Base-by-base conservation (phyloP, 352 stramenopile species). In the Phytophthora colocasiae region DNA sequence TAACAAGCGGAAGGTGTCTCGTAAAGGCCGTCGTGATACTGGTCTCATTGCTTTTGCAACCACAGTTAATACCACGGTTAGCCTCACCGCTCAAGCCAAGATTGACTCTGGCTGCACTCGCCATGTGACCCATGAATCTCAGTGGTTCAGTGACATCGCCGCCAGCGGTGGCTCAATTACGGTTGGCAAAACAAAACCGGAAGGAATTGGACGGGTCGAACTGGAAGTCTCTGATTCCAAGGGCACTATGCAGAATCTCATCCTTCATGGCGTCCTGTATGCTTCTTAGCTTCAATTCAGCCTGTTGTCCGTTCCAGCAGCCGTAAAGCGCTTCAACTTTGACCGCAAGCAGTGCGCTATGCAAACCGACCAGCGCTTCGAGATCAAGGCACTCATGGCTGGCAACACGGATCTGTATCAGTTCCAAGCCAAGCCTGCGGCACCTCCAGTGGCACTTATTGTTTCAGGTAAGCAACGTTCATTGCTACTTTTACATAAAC, bases 61-160 rank as follows among this genome's bases (percentile, higher is more conserved):
- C 1, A 8, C 43, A 4, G 14, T 53, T 26, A 45, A 44, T 4
- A 32, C 38, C 2, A 31, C 34, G 4, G 0, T 59, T 4, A 63
- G 52, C 12, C 46, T 59, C 1, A 24, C 38, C 0, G 52, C 52
- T 24, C 26, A 59, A 44, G 46, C 39, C 6, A 54, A 38, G 22
- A 59, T 63, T 17, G 44, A 52, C 36, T 63, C 60, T 56, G 51
- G 60, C 34, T 68, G 51, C 17, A 58, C 44, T 12, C 27, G 51
- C 26, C 60, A 68, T 10, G 60, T 63, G 17, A 63, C 38, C 24
- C 60, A 68, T 26, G 38, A 63, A 47, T 34, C 50, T 32, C 43
- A 53, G 47, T 66, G 41, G 63, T 70, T 62, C 26, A 52, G n/a
- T 1, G 7, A 41, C 2, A 63, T 64, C 36, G 3, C 49, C 3